Percentiles rank a stretch among this genome's conserved stretches.
Conservation (phyloP, 495 filamentous ascomycete species). For the Trichoderma parareesei region DNA sequence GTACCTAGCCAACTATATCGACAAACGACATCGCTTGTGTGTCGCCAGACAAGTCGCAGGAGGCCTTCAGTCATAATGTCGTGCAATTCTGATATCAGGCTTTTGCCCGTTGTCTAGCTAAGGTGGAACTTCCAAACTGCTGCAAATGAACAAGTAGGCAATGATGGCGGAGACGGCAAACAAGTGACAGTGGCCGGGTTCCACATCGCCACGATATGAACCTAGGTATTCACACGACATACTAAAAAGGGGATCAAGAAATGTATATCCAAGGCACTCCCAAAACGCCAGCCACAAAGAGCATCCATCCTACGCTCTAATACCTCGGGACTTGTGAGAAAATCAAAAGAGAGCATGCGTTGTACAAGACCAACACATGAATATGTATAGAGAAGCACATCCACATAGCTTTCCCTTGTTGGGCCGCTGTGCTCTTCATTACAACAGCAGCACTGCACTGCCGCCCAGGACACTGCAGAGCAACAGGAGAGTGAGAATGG, state of each 20-base stretch:
- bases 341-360: not conserved
- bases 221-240: not conserved
- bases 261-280: not conserved
- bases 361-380: not conserved
- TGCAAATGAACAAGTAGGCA: constrained; percentile 5
- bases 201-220: not conserved
- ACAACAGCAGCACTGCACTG: constrained; percentile 27
- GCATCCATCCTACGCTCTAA: constrained; percentile 6
- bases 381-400: not conserved
- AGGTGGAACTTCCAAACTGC: not conserved
- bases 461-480: constrained; percentile 44
- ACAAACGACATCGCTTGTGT: too few species aligned
- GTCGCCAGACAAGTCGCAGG: not conserved
- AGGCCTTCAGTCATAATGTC: not conserved
- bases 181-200: not conserved
- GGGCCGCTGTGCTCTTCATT: constrained; percentile 17
- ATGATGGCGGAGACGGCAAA: not conserved
- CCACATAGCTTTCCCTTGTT: constrained; percentile 1
- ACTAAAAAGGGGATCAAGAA: not conserved
- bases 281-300: constrained; percentile 4
- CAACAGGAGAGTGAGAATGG: constrained; percentile 54
- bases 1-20: too few species aligned
- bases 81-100: constrained; percentile 8
- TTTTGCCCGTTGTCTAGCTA: not conserved
- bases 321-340: not conserved